Percentiles rank a stretch among this genome's conserved stretches.
phyloP scores from a whole-genome alignment of 441 rosid genomes.

The Kokia cookei region DNA sequence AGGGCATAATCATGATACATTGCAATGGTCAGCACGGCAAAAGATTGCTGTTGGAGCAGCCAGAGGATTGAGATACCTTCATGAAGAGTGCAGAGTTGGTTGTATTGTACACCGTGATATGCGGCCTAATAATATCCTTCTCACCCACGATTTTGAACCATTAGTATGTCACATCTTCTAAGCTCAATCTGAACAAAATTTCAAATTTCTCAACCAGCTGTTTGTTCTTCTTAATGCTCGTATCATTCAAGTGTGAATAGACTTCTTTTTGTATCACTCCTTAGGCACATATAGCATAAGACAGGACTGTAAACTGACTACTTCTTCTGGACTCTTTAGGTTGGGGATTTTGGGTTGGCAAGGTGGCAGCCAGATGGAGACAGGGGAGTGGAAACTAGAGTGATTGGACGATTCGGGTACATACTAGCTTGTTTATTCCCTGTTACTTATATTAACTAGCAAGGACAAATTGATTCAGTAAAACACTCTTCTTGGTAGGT shows the following conservation, averaged over 20 bases:
- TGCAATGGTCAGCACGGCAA: slow-evolving; percentile 59
- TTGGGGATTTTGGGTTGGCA: slow-evolving; percentile 76
- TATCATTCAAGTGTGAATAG: background rate
- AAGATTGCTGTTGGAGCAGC: slow-evolving; percentile 78
- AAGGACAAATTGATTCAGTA: background rate
- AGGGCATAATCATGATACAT: slow-evolving; percentile 38
- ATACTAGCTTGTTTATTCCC: background rate
- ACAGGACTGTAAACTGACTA: slow-evolving; percentile 3
- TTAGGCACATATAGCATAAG: background rate
- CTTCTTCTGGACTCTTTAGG: slow-evolving; percentile 29
- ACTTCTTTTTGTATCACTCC: background rate
- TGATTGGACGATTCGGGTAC: slow-evolving; percentile 71
- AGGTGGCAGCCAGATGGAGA: slow-evolving; percentile 84
- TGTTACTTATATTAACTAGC: background rate
- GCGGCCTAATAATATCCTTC: slow-evolving; percentile 71
- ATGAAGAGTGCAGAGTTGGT: slow-evolving; percentile 82
- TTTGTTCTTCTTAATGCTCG: background rate
- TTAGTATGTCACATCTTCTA: slow-evolving; percentile 30
- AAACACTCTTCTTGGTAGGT: slow-evolving; percentile 24
- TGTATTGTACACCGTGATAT: slow-evolving; percentile 73
- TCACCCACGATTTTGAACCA: slow-evolving; percentile 74
- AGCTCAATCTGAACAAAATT: slow-evolving; percentile 1
- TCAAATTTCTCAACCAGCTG: background rate
- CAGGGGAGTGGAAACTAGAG: slow-evolving; percentile 64
- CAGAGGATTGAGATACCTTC: slow-evolving; percentile 72